A percentile compares a stretch with the other conserved stretches of the same genome.
These are phyloP conservation scores for Lactifluus echinatus DNA, from an alignment of 768 basidiomycete species.

Conservation along the genomic window DNA sequence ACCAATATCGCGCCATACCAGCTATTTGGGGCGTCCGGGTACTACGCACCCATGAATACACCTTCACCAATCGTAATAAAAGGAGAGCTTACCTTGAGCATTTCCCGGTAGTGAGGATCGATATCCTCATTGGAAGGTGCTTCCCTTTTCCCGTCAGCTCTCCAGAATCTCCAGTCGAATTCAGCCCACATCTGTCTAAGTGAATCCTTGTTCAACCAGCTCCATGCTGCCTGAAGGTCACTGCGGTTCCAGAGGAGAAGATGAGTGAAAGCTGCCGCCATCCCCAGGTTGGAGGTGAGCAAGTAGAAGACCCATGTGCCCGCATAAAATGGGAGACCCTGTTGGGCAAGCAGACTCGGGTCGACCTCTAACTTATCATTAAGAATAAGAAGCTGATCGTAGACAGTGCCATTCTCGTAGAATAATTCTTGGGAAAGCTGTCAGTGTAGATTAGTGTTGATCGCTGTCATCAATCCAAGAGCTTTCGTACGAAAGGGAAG, in stretches of 20 bases:
- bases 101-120: constrained; percentile 44
- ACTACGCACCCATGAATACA: constrained; percentile 20
- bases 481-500: constrained; percentile 14
- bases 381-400: constrained; percentile 24
- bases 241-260: constrained; percentile 40
- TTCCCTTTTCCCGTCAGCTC: constrained; percentile 31
- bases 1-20: constrained; percentile 28
- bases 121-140: constrained; percentile 27
- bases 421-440: constrained; percentile 24
- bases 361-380: constrained; percentile 38
- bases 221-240: constrained; percentile 38
- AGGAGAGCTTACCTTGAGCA: constrained; percentile 35
- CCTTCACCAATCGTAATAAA: background rate
- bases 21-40: constrained; percentile 28
- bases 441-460: background rate
- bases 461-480: background rate
- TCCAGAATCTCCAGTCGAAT: constrained; percentile 37
- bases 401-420: constrained; percentile 22
- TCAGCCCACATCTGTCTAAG: constrained; percentile 29
- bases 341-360: constrained; percentile 30
- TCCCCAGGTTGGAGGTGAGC: constrained; percentile 37
- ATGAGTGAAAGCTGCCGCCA: constrained; percentile 42
- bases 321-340: constrained; percentile 41
- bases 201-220: constrained; percentile 34
- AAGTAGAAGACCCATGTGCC: constrained; percentile 41